Base-by-base conservation (phyloP, 306 rosid genomes). In the Adenanthera pavonina region DNA sequence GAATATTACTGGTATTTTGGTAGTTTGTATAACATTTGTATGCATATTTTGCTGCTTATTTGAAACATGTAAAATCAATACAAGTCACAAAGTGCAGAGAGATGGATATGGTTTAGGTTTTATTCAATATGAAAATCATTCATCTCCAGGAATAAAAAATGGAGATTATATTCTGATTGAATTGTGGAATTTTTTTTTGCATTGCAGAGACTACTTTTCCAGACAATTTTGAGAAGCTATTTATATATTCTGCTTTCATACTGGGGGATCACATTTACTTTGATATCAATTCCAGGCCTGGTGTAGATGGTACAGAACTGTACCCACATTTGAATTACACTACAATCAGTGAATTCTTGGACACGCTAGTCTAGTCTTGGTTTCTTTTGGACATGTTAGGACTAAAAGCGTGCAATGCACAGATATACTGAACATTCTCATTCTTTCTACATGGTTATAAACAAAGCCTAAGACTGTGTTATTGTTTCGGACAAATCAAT, bases 191-290 rank as follows among this genome's bases (percentile, higher is more conserved):
- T 34, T 77, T 19, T 79, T 30, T 30, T 46, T 84, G 82, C 81
- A 49, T 77, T 78, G 87, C 94, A 94, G 98, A 73, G 53, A 86
- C 91, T 41, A 83, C 96, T 34, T 92, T 85, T 86, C 98, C 98
- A 34, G 73, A 73, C 59, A 92, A 92, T 87, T 67, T 81, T 67
- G 83, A 83, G 73, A 47, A 84, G 83, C 74, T 91, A 9, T 92
- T 92, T 79, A 86, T 87, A 81, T 94, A 92, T 83, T 94, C 97
- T 82, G 91, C 89, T 87, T 94, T 92, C 84, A 44, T 94, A 38
- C 91, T 89, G 74, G 96, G 97, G n/a, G 96, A 94, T 87, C 98
- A 94, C 14, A 92, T 92, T 5, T 87, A 88, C 88, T 94, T 91
- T 17, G 90, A 88, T 20, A 87, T 92, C 0, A 89, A 91, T 65